Base-by-base conservation (phyloP, 805 yeast genomes). In the Candida xiaguanensis region DNA sequence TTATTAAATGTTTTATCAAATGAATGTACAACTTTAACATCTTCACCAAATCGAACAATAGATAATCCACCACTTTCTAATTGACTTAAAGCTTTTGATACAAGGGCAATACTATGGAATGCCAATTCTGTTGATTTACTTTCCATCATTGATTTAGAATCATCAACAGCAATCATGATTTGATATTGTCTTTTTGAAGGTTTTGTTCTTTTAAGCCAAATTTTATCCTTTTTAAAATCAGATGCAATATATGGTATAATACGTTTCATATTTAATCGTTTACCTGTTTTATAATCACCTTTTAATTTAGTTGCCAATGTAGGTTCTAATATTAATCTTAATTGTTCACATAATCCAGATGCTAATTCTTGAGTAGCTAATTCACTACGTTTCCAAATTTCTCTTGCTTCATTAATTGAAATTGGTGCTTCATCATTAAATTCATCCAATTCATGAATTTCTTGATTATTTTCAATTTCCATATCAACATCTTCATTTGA, bases 221-320 rank as follows among this genome's bases (percentile, higher is more conserved):
- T 93, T 71, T 93, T 93, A 61, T 93, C 99, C 60, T 93, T 93
- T 55, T 95, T 81, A 77, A 88, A 93, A 54, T 89, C 95, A 27
- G 96, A 86, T 0, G 99, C 99, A 69, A 93, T 93, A 61, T 91
- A 93, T 5, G 98, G 95, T 54, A 93, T 93, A 53, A 93, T 93
- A 50, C 97, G 75, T 71, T 91, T 93, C 98, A 93, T 90, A 63
- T 93, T 93, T 53, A 93, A 75, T 50, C 99, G 75, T 61, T 93
- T 93, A 60, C 99, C 99, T 2, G 97, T 90, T 63, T 90, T 89
- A 65, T 88, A 93, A 59, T 93, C 99, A 56, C 99, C 99, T 46
- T 77, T 80, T 42, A 93, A 70, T 59, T 93, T 93, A 2, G 98
- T 91, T n/a, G 97, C 95, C 44, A 86, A 68, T 0, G 99, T 93